Conservation (phyloP, 2,329 filamentous ascomycete genomes). For the Neofusicoccum cordaticola region DNA sequence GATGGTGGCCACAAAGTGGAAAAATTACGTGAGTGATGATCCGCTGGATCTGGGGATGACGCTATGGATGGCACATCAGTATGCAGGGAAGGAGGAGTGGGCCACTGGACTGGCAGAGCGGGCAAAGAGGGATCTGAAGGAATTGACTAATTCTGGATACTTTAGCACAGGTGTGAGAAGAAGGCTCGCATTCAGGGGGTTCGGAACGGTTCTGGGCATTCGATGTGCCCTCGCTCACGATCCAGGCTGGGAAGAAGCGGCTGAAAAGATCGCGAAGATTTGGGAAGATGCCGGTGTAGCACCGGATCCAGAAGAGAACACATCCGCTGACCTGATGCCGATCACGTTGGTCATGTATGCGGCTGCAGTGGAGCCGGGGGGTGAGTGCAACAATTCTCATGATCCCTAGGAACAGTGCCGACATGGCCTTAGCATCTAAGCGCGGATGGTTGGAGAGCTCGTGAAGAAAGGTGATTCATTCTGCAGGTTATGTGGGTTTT, state of each 20-base stretch:
- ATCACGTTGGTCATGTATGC: constrained; percentile 60
- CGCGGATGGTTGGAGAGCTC: not conserved
- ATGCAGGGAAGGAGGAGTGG: constrained; percentile 47
- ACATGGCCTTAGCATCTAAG: not conserved
- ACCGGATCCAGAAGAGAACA: constrained; percentile 18
- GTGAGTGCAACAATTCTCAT: constrained; percentile 37
- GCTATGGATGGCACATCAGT: constrained; percentile 56
- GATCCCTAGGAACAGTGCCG: not conserved
- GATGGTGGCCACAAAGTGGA: constrained; percentile 47
- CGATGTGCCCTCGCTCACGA: not conserved
- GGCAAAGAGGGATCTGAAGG: constrained; percentile 18
- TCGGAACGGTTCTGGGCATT: constrained; percentile 23
- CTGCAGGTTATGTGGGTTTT: no score
- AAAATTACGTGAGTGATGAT: constrained; percentile 48
- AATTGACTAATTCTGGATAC: constrained; percentile 17
- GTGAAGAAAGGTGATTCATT: not conserved
- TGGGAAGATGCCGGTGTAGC: constrained; percentile 36
- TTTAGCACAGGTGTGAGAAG: constrained; percentile 4
- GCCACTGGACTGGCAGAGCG: constrained; percentile 29
- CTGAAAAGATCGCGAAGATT: constrained; percentile 30
- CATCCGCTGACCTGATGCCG: constrained; percentile 46
- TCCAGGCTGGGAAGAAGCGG: not conserved
- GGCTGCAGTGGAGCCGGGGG: constrained; percentile 53
- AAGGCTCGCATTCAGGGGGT: constrained; percentile 24
- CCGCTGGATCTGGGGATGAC: constrained; percentile 60